Conservation (phyloP, 768 basidiomycete genomes). For the Pleurotus cornucopiae region DNA sequence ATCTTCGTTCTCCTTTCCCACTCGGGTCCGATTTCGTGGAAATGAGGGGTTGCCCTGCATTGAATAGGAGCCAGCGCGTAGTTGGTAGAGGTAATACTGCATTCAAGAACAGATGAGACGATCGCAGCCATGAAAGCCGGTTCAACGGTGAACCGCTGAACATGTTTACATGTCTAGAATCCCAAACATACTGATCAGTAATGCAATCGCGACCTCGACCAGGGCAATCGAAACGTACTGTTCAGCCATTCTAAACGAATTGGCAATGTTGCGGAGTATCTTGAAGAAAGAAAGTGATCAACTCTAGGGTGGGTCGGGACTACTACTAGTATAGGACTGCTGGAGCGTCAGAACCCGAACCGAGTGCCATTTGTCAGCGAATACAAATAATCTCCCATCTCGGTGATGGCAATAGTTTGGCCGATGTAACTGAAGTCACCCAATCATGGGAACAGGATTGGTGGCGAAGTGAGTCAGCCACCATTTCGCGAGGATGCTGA, state of each 20-base stretch:
- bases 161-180: constrained; percentile 29
- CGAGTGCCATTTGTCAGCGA: constrained; percentile 2
- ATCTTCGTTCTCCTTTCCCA: constrained; percentile 23
- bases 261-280: constrained; percentile 3
- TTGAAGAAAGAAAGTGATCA: neutral
- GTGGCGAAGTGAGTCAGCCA: no score
- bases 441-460: no score
- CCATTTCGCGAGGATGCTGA: no score
- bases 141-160: constrained; percentile 69
- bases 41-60: constrained; percentile 65
- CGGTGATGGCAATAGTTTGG: no score
- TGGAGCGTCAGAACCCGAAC: constrained; percentile 1
- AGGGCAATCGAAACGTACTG: neutral
- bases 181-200: neutral
- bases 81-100: constrained; percentile 53
- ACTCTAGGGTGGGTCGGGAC: no score
- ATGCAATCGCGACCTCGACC: no score
- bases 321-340: no score
- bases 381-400: neutral
- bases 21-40: constrained; percentile 27
- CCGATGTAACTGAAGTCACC: no score
- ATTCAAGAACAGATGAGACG: constrained; percentile 74
- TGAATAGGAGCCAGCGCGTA: constrained; percentile 79
- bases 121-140: constrained; percentile 77
- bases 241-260: constrained; percentile 4